Conservation (phyloP, 2,329 filamentous ascomycete genomes). For the Xylaria sp. region DNA sequence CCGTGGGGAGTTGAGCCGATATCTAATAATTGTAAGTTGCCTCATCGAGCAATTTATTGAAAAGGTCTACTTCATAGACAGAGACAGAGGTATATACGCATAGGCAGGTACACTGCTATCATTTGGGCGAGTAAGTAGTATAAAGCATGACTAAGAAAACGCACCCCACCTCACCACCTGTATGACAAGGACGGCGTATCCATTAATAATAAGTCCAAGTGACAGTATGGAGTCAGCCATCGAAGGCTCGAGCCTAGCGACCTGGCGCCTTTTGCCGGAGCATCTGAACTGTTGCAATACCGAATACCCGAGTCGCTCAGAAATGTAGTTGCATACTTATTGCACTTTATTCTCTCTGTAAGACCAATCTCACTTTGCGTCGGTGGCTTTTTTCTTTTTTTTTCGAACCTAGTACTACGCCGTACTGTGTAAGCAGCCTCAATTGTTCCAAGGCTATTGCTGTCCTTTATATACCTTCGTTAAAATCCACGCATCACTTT, state of each 20-base stretch:
- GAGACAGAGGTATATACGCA: background rate
- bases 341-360: background rate
- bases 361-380: background rate
- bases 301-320: conserved; percentile 2
- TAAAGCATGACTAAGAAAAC: conserved; percentile 5
- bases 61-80: background rate
- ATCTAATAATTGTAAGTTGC: background rate
- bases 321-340: background rate
- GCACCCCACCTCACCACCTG: background rate
- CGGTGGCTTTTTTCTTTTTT: background rate
- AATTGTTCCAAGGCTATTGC: background rate
- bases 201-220: conserved; percentile 13
- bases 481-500: background rate
- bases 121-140: conserved; percentile 3
- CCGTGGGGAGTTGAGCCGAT: background rate
- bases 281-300: background rate
- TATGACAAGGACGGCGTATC: conserved; percentile 3
- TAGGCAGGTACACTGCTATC: background rate
- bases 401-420: background rate
- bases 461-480: background rate
- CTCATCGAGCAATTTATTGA: background rate
- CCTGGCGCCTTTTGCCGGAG: background rate
- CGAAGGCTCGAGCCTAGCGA: background rate
- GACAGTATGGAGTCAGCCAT: background rate
- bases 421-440: background rate